Percentiles rank a stretch among this genome's conserved stretches.
These are phyloP conservation scores for Aureobasidium sp. DNA, from an alignment of 2,329 filamentous ascomycete genomes.

Conservation along the genomic window DNA sequence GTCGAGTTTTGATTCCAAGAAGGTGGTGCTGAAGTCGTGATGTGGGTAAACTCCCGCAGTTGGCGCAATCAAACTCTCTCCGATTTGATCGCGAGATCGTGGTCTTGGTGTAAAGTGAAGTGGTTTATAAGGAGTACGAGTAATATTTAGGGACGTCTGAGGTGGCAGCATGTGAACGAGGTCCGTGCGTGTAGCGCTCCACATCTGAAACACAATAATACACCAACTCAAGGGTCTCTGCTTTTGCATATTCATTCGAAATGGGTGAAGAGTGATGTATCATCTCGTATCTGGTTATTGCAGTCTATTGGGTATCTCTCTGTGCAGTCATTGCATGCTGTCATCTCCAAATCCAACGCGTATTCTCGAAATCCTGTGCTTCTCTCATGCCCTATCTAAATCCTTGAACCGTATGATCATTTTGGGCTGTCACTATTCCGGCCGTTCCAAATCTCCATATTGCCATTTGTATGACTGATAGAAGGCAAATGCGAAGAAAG, in stretches of 20 bases:
- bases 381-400: background rate
- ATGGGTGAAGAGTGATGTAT: too few species aligned
- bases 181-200: conserved; percentile 4
- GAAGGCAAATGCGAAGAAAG: conserved; percentile 2
- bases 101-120: background rate
- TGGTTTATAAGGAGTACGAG: conserved; percentile 7
- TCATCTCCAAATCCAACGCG: background rate
- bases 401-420: too few species aligned
- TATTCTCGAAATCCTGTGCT: background rate
- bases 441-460: background rate
- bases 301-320: conserved; percentile 11
- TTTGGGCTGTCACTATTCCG: too few species aligned
- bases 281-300: too few species aligned
- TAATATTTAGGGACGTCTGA: conserved; percentile 1
- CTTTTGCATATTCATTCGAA: too few species aligned
- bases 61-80: background rate
- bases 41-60: too few species aligned
- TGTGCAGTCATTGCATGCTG: background rate
- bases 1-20: conserved; percentile 16
- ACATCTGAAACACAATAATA: conserved; percentile 7
- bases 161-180: conserved; percentile 14
- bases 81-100: background rate
- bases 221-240: too few species aligned
- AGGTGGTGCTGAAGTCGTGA: background rate
- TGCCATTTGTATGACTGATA: conserved; percentile 5